Conservation (phyloP, 2,329 filamentous ascomycete species). For the Triangularia verruculosa region DNA sequence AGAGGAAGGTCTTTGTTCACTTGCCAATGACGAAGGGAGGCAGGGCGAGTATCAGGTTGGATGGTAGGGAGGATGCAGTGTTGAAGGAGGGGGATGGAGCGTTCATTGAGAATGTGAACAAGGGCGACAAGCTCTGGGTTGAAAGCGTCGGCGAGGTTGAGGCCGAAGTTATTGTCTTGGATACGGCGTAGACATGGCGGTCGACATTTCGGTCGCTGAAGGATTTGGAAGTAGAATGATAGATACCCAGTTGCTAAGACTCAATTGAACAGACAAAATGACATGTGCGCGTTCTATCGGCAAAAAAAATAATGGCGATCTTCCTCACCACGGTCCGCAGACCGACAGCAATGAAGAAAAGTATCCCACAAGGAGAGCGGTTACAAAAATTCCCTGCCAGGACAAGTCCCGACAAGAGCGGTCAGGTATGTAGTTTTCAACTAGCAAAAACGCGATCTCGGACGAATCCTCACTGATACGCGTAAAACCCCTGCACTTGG, state of each 20-base stretch:
- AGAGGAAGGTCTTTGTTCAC: slow-evolving; percentile 77
- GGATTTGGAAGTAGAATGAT: neutral
- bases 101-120: slow-evolving; percentile 64
- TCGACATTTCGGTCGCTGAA: neutral
- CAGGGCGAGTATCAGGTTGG: slow-evolving; percentile 68
- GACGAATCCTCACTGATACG: slow-evolving; percentile 84
- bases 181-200: slow-evolving; percentile 52
- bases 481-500: slow-evolving; percentile 75
- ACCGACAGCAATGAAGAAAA: slow-evolving; percentile 52
- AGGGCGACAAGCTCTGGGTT: slow-evolving; percentile 61
- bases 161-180: slow-evolving; percentile 66
- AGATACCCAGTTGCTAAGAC: neutral
- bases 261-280: neutral
- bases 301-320: slow-evolving; percentile 30
- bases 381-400: slow-evolving; percentile 75
- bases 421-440: slow-evolving; percentile 81
- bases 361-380: slow-evolving; percentile 34
- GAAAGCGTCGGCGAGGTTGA: slow-evolving; percentile 67
- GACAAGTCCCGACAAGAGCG: slow-evolving; percentile 67
- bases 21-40: slow-evolving; percentile 75
- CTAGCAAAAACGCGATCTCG: slow-evolving; percentile 86
- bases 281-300: neutral
- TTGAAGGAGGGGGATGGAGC: slow-evolving; percentile 78
- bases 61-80: slow-evolving; percentile 62
- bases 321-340: slow-evolving; percentile 50